Evolutionary conservation across 208 protist species (phyloP), one percentile per base, ranked within the genome.

Genomic region (Acanthamoeba culbertsoni): DNA sequence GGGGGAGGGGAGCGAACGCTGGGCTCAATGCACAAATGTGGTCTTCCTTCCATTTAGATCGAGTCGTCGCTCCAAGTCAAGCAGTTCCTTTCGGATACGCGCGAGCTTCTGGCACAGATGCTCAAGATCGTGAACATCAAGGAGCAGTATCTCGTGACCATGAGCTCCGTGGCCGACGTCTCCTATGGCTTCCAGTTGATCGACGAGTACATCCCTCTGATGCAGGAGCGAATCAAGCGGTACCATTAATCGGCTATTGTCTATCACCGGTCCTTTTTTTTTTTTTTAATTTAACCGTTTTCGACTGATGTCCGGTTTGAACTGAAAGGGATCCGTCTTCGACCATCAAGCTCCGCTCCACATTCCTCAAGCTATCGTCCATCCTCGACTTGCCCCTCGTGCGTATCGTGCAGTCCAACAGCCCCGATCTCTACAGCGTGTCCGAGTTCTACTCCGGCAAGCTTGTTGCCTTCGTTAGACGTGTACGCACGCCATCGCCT

Each of bases 111-210:
- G 18, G 93, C 96, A 7, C 97, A 98, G 93, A 99, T 99, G 98
- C 96, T 99, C 59, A 97, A 98, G 46, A 98, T 98, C 93, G 97
- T 99, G 46, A 98, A 98, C 92, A 98, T 99, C 43, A 97, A 98
- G 63, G 96, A 98, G 43, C 94, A 96, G 40, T 97, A 98, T 12
- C 92, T 99, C 18, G 95, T 98, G 14, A 98, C 95, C 28, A 96
- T 99, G 8, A 93, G 95, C 35, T 97, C 98, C 33, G 96, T 99
- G 12, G 96, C 97, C 20, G 99, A 99, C 95, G 94, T 99, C 28
- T 98, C 98, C 0, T 99, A 99, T 95, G 98, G 98, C 3, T 99
- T 98, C 98, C 96, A 99, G 68, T 95, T 97, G n/a, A 97, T 99
- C 59, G 91, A 96, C 23, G 94, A 96, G 14, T 99, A 98, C 84